Base-by-base conservation (phyloP, 495 filamentous ascomycete species). In the Penicillium pancosmium region DNA sequence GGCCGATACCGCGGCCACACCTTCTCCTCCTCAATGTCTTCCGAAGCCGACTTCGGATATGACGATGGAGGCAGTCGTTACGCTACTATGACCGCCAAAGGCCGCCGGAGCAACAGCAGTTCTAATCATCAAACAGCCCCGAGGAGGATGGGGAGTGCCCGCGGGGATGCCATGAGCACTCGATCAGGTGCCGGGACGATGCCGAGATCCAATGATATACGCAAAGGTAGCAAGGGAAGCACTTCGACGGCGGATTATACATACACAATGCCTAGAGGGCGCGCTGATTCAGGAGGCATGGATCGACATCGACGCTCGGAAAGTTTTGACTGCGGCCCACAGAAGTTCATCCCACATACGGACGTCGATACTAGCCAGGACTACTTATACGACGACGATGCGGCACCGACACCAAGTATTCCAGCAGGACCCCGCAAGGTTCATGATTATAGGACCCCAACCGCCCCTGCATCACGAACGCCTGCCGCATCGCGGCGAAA, bases 371-470 rank as follows among this genome's bases (percentile, higher is more conserved):
- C 54, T 4, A 66, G 63, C 8, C 64, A 73, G 54, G 71, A 72
- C 40, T 54, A 67, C 13, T 33, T 66, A 10, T 82, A 83, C 54
- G 71, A 85, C 55, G 84, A 88, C 69, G 91, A 96, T 65, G 90
- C 93, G 56, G 94, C 94, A 31, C 93, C 93, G 12, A 92, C 88
- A 19, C 94, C 94, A 21, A 94, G 86, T 41, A 77, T 98, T 50
- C 92, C 92, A 18, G 88, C 80, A 44, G 93, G 93, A 12, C 92
- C 93, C 52, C 82, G 90, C 23, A 76, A 75, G 52, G 54, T 66
- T 19, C 60, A 38, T 9, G 76, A 77, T 31, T 74, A 64, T 75
- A 76, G 48, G 70, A 76, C 52, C 59, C 75, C 61, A 64, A 80
- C 57, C 70, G 75, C 61, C 55, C 80, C 82, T 55, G 72, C 80